Evolutionary conservation across 345 rosid species (phyloP).

Genomic region (Salix viminalis): DNA sequence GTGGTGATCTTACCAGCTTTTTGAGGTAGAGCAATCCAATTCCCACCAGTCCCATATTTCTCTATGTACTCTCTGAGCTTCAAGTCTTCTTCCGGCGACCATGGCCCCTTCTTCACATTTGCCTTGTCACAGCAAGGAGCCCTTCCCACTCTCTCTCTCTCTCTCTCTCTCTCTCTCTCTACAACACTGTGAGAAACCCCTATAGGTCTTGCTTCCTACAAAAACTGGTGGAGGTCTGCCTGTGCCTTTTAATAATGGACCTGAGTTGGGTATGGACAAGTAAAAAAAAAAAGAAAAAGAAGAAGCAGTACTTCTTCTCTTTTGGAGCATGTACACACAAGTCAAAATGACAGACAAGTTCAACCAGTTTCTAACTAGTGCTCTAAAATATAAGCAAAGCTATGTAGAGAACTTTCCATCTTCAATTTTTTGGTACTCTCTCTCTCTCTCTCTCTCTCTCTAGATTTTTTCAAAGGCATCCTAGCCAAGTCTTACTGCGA

Average conservation of each 20-base stretch:
- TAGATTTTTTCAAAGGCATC: slow-evolving; percentile 23
- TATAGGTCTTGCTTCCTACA: slow-evolving; percentile 14
- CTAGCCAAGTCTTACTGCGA: slow-evolving; percentile 23
- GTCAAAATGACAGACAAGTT: slow-evolving; percentile 41
- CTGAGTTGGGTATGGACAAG: neutral
- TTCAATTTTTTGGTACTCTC: neutral
- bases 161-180: slow-evolving; percentile 2
- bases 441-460: neutral
- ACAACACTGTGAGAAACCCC: slow-evolving; percentile 10
- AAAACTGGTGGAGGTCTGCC: slow-evolving; percentile 6
- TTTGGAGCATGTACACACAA: slow-evolving; percentile 10
- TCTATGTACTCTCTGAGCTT: slow-evolving; percentile 82
- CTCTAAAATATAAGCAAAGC: slow-evolving; percentile 5
- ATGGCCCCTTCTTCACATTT: slow-evolving; percentile 92
- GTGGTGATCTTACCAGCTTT: slow-evolving; percentile 63
- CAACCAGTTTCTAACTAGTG: slow-evolving; percentile 21
- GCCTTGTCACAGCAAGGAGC: slow-evolving; percentile 98
- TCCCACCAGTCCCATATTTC: slow-evolving; percentile 81
- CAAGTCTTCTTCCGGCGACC: slow-evolving; percentile 94
- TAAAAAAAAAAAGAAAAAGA: neutral
- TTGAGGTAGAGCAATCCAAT: slow-evolving; percentile 90
- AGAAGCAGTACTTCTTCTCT: neutral
- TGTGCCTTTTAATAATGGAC: slow-evolving; percentile 22
- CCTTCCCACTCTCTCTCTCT: slow-evolving; percentile 56
- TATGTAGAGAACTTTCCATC: slow-evolving; percentile 28